Percentiles rank a stretch among this genome's conserved stretches.
These are phyloP conservation scores for Phytophthora ramorum DNA, from an alignment of 352 stramenopile genomes.

Conservation along the genomic window DNA sequence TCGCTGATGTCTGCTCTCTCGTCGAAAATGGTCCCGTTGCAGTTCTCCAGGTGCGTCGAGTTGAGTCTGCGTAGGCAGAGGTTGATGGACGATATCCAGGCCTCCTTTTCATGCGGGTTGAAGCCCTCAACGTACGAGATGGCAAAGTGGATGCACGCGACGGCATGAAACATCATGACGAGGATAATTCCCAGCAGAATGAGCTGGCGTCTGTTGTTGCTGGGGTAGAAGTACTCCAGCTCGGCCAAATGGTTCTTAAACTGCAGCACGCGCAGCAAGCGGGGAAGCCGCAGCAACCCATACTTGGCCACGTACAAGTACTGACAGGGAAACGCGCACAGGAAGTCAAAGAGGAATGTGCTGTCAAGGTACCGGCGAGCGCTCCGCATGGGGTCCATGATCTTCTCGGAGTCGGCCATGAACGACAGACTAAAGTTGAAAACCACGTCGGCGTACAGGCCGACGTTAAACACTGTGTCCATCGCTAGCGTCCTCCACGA, in stretches of 20 bases:
- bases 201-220: conserved; percentile 52
- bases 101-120: conserved; percentile 20
- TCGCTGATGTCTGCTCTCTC: conserved; percentile 15
- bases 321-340: conserved; percentile 51
- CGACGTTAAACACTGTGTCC: conserved; percentile 42
- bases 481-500: conserved; percentile 38
- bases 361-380: conserved; percentile 43
- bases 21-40: conserved; percentile 6
- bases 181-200: conserved; percentile 45
- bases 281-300: conserved; percentile 41
- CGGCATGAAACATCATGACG: conserved; percentile 56
- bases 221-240: conserved; percentile 50
- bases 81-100: conserved; percentile 37
- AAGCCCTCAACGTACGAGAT: conserved; percentile 44
- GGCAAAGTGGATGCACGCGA: conserved; percentile 51
- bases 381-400: conserved; percentile 49
- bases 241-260: conserved; percentile 39
- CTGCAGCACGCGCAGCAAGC: conserved; percentile 39
- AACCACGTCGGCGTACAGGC: conserved; percentile 50
- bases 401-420: conserved; percentile 56
- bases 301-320: conserved; percentile 30
- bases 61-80: conserved; percentile 32
- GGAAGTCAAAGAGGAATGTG: conserved; percentile 46
- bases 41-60: conserved; percentile 16
- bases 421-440: conserved; percentile 70